Conservation (phyloP, 768 basidiomycete genomes). For the Lentinula raphanica region DNA sequence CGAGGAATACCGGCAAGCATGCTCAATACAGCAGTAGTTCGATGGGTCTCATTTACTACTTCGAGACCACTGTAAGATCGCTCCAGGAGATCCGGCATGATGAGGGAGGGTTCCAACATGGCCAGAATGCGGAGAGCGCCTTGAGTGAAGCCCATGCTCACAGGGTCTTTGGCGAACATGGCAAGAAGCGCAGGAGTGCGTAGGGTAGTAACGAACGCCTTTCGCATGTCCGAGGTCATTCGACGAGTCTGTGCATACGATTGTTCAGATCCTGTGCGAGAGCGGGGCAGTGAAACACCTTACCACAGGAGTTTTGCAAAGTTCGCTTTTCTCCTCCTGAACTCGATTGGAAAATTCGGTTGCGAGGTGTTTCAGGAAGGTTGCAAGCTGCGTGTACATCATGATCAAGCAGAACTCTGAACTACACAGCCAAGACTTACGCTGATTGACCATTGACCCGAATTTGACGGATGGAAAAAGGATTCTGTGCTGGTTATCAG, state of each 20-base stretch:
- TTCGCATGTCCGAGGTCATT: conserved; percentile 75
- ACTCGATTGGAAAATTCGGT: conserved; percentile 77
- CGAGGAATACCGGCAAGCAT: conserved; percentile 74
- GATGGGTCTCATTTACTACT: conserved; percentile 89
- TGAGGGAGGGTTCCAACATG: conserved; percentile 71
- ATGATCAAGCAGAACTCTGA: neutral
- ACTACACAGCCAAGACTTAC: conserved; percentile 28
- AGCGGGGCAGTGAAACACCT: conserved; percentile 20
- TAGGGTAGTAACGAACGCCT: conserved; percentile 74
- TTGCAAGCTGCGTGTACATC: conserved; percentile 41
- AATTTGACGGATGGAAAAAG: conserved; percentile 94
- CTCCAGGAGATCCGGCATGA: conserved; percentile 90
- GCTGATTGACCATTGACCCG: conserved; percentile 72
- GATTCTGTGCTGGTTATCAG: conserved; percentile 89
- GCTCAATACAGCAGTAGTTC: conserved; percentile 87
- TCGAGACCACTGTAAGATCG: conserved; percentile 90
- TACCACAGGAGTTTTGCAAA: conserved; percentile 78
- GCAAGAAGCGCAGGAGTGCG: conserved; percentile 85
- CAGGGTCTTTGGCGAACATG: conserved; percentile 84
- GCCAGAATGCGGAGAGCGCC: conserved; percentile 73
- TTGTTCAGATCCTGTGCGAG: neutral
- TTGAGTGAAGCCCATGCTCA: conserved; percentile 79
- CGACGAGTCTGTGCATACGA: conserved; percentile 50
- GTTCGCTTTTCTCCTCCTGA: conserved; percentile 69
- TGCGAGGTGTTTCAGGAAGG: conserved; percentile 66